Evolutionary conservation across 2,329 filamentous ascomycete genomes (phyloP), one percentile per base, ranked within the genome.

Genomic region (Clonostachys chloroleuca): DNA sequence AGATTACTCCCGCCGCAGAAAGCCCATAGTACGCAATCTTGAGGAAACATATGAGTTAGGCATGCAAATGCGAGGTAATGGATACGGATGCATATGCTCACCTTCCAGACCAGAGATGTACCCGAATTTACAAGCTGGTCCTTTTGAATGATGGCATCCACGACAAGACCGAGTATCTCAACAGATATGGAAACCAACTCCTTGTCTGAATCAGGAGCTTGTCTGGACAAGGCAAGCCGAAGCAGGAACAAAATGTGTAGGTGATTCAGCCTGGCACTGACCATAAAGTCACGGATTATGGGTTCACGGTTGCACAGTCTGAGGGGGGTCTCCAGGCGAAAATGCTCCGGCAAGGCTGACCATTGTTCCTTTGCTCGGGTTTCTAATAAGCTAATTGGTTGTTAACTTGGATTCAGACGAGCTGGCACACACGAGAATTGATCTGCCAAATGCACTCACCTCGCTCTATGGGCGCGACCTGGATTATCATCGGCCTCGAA

Each of bases 21-120:
- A 55, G 44, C 36, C 53, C 53, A 18, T 50, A 55, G 40, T 54
- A 54, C 4, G 51, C 51, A 7, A 55, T 49, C 52, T 53, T 16
- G 14, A 10, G 17, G 10, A 30, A 10, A 9, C 24, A 30, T 10
- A 1, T 6, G 14, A n/a, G 13, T n/a, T 17, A n/a, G n/a, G 9
- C 16, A n/a, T 16, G 5, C 12, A 8, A 13, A 6, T 10, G 12
- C 24, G 24, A 10, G 24, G 2, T 10, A n/a, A n/a, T n/a, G 17
- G 17, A 40, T 7, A 4, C 8, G n/a, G 4, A n/a, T n/a, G n/a
- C 8, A 18, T 13, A 1, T 40, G 12, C n/a, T n/a, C 17, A 43
- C 41, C 41, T 43, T 43, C 41, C 41, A 43, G 6, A 43, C 41
- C 24, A 43, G 41, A 17, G 18, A 43, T 24, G 41, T 43, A n/a